phyloP scores from a whole-genome alignment of 1,284 basidiomycete genomes.

The Sphaerobolus stellatus region DNA sequence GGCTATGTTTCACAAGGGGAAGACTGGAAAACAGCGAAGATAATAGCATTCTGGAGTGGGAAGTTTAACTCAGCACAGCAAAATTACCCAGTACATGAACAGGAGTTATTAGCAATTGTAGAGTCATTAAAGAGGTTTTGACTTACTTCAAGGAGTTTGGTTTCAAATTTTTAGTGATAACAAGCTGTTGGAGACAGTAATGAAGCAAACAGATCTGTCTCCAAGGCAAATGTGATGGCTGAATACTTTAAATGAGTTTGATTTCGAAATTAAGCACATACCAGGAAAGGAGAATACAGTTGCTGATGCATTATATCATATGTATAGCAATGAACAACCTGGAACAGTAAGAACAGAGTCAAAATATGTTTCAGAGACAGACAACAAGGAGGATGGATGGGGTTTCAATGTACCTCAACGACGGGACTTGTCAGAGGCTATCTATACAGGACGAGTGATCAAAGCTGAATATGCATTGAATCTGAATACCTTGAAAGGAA shows the following conservation, averaged over 20 bases:
- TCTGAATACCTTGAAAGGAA: too few relatives aligned
- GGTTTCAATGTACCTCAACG: background rate
- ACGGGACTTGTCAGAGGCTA: background rate
- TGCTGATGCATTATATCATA: constrained; percentile 17
- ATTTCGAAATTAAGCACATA: constrained; percentile 34
- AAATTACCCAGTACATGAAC: constrained; percentile 30
- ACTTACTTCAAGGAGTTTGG: constrained; percentile 25
- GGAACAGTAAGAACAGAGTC: constrained; percentile 6
- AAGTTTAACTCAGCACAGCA: constrained; percentile 30
- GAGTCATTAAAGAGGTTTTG: constrained; percentile 22
- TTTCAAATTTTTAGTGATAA: constrained; percentile 37
- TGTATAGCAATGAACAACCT: constrained; percentile 17
- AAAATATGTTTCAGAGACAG: constrained; percentile 12
- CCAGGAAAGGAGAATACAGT: constrained; percentile 22
- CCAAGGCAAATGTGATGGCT: constrained; percentile 32
- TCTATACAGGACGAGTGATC: background rate
- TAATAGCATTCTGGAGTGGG: constrained; percentile 27
- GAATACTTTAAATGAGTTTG: constrained; percentile 31
- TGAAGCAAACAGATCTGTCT: constrained; percentile 32
- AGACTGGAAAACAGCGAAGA: constrained; percentile 16
- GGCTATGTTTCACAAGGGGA: constrained; percentile 23
- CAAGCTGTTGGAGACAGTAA: constrained; percentile 29
- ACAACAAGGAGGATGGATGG: background rate
- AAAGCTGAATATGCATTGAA: background rate
- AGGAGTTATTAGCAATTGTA: constrained; percentile 24